These are phyloP conservation scores for Lentinula novae-zelandiae DNA, from an alignment of 1,284 basidiomycete genomes.

Conservation along the genomic window DNA sequence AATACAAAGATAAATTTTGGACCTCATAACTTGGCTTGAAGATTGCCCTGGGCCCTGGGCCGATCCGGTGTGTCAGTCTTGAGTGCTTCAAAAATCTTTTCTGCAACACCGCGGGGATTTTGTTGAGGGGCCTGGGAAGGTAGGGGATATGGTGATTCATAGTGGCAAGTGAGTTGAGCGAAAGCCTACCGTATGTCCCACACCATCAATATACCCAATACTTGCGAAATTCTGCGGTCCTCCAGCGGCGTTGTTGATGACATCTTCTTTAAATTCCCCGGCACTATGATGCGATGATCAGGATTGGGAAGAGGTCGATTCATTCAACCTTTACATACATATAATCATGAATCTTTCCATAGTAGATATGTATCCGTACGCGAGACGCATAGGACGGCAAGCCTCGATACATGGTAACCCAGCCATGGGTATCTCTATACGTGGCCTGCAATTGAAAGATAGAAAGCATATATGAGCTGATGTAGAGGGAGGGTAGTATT, in stretches of 20 bases:
- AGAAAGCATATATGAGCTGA: not conserved
- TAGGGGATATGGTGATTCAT: too few species aligned
- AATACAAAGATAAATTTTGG: too few species aligned
- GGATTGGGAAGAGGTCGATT: not conserved
- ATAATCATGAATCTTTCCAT: slow-evolving; percentile 43
- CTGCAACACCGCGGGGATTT: slow-evolving; percentile 29
- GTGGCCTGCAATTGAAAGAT: slow-evolving; percentile 32
- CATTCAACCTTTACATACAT: slow-evolving; percentile 28
- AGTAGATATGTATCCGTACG: slow-evolving; percentile 46
- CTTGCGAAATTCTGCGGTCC: slow-evolving; percentile 38
- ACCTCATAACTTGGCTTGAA: not conserved
- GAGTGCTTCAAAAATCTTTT: slow-evolving; percentile 23
- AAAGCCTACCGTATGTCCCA: slow-evolving; percentile 34
- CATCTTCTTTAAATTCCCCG: slow-evolving; percentile 32
- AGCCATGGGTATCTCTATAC: slow-evolving; percentile 38
- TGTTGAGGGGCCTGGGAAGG: slow-evolving; percentile 26
- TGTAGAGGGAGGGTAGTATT: not conserved
- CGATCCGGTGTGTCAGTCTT: not conserved
- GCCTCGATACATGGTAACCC: slow-evolving; percentile 32
- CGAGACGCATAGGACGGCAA: slow-evolving; percentile 32
- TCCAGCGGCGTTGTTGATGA: slow-evolving; percentile 32
- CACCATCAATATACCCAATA: slow-evolving; percentile 28
- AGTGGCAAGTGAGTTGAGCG: not conserved
- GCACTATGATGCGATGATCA: slow-evolving; percentile 26
- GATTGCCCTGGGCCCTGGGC: not conserved